Conservation (phyloP, 805 yeast genomes). For the Scheffersomyces lignosus region DNA sequence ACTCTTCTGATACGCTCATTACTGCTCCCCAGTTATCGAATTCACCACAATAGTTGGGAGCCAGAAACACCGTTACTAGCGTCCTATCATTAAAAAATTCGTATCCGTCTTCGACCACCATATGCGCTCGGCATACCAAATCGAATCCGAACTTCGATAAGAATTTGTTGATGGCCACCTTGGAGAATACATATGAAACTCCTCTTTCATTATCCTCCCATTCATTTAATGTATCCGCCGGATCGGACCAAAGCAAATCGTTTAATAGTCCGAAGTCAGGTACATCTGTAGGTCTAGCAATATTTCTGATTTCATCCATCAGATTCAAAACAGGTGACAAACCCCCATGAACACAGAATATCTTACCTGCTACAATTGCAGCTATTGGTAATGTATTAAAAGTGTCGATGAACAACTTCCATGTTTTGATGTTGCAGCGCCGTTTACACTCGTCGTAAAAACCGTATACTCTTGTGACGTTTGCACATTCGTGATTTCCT, state of each 20-base stretch:
- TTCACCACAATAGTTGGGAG: slow-evolving; percentile 81
- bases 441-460: slow-evolving; percentile 98
- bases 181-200: slow-evolving; percentile 75
- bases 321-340: slow-evolving; percentile 70
- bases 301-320: slow-evolving; percentile 72
- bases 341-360: slow-evolving; percentile 89
- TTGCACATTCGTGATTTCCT: slow-evolving; percentile 98
- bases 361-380: slow-evolving; percentile 92
- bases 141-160: slow-evolving; percentile 74
- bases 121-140: slow-evolving; percentile 80
- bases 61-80: slow-evolving; percentile 70
- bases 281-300: slow-evolving; percentile 81
- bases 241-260: slow-evolving; percentile 83
- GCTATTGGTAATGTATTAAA: slow-evolving; percentile 95
- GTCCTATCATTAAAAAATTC: slow-evolving; percentile 74
- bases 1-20: slow-evolving; percentile 92
- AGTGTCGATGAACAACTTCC: slow-evolving; percentile 93
- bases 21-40: slow-evolving; percentile 97
- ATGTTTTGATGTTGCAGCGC: slow-evolving; percentile 84
- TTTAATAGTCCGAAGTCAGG: slow-evolving; percentile 80
- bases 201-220: slow-evolving; percentile 91
- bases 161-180: slow-evolving; percentile 78
- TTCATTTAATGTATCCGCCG: slow-evolving; percentile 77
- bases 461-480: slow-evolving; percentile 94
- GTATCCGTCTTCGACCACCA: slow-evolving; percentile 84